Conservation (phyloP, 495 filamentous ascomycete genomes). For the Aspergillus ostianus region DNA sequence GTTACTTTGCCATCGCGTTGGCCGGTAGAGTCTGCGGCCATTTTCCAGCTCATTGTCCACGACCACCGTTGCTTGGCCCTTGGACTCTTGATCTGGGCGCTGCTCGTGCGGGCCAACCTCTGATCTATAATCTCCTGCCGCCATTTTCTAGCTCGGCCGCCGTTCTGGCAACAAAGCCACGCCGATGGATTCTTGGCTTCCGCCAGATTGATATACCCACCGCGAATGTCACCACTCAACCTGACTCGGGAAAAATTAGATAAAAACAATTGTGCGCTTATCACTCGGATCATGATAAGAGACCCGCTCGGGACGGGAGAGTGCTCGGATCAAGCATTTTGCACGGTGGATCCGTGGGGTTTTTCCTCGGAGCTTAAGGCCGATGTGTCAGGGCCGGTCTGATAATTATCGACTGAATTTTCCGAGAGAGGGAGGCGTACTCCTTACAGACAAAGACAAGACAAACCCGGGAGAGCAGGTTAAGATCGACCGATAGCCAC, state of each 20-base stretch:
- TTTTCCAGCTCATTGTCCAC: neutral
- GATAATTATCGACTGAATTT: too few relatives aligned
- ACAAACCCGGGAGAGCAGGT: too few relatives aligned
- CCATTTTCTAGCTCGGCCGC: neutral
- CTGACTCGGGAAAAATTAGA: neutral
- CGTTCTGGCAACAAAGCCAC: too few relatives aligned
- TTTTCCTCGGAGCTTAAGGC: neutral
- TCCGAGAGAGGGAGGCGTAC: too few relatives aligned
- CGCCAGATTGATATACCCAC: neutral
- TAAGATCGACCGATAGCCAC: too few relatives aligned
- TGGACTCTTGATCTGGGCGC: neutral
- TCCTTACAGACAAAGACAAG: too few relatives aligned
- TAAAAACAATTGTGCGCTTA: neutral
- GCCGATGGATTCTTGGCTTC: too few relatives aligned
- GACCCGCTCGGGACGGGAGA: neutral
- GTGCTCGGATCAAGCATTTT: neutral
- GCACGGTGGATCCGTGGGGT: neutral
- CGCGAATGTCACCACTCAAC: neutral
- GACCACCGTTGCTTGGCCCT: neutral
- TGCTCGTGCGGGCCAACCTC: neutral
- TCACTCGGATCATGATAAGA: neutral
- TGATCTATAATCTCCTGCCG: neutral
- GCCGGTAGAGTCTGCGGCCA: conserved; percentile 8
- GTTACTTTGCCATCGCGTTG: conserved; percentile 27
- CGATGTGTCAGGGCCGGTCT: neutral